Percentiles rank a stretch among this genome's conserved stretches.
phyloP scores from a whole-genome alignment of 768 basidiomycete genomes.

The Paxillus ammoniavirescens region DNA sequence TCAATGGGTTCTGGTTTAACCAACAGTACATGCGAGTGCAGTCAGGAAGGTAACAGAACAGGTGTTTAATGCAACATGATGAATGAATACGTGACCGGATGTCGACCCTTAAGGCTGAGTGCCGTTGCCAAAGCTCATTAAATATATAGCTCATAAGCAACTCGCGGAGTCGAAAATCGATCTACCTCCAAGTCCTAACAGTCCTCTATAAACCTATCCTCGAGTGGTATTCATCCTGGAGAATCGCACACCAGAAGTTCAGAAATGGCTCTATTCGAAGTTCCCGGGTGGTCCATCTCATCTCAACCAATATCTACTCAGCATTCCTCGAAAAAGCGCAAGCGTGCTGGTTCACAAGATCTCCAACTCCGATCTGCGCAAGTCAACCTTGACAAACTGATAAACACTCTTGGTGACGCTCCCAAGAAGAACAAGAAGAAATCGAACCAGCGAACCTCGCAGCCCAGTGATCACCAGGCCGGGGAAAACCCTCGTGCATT shows the following conservation, averaged over 20 bases:
- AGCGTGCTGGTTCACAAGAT: conserved; percentile 47
- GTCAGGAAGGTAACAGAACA: too few relatives aligned
- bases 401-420: conserved; percentile 42
- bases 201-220: background rate
- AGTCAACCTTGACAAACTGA: conserved; percentile 60
- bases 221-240: background rate
- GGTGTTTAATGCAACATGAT: too few relatives aligned
- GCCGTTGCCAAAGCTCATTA: too few relatives aligned
- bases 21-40: too few relatives aligned
- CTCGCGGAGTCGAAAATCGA: too few relatives aligned
- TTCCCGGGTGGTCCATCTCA: conserved; percentile 67
- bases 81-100: too few relatives aligned
- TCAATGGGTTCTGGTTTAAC: too few relatives aligned
- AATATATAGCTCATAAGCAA: too few relatives aligned
- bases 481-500: background rate
- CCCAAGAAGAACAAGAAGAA: conserved; percentile 18
- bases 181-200: too few relatives aligned
- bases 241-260: background rate
- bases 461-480: conserved; percentile 7
- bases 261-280: conserved; percentile 55
- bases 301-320: conserved; percentile 39
- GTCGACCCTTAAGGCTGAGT: too few relatives aligned
- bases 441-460: background rate
- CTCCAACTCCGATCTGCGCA: conserved; percentile 38
- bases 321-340: conserved; percentile 43